Evolutionary conservation across 306 rosid genomes (phyloP).

Genomic region (Crataegus laevigata): DNA sequence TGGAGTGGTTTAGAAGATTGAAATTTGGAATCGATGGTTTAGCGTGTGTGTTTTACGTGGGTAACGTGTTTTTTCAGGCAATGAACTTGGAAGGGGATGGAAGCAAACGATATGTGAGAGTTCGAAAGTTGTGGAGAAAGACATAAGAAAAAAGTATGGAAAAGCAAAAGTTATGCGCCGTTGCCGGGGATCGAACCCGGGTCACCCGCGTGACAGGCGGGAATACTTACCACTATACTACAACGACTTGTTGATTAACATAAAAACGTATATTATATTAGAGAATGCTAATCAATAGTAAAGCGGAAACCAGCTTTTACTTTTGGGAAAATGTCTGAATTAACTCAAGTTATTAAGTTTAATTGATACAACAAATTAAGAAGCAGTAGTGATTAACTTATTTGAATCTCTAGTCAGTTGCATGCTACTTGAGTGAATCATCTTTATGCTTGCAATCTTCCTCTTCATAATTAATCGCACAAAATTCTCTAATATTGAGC

Average conservation of each 20-base stretch:
- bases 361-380: no score
- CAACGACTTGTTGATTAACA: constrained; percentile 14
- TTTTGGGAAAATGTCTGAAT: not conserved
- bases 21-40: constrained; percentile 3
- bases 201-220: constrained; percentile 49
- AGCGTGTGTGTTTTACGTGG: constrained; percentile 13
- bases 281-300: not conserved
- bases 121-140: not conserved
- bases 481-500: no score
- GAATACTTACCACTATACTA: constrained; percentile 51
- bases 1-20: constrained; percentile 24
- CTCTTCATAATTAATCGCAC: no score
- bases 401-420: no score
- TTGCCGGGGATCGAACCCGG: constrained; percentile 75
- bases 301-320: not conserved
- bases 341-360: no score
- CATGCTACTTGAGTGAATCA: no score
- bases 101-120: not conserved
- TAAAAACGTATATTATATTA: fast-evolving
- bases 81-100: not conserved
- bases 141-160: not conserved
- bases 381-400: no score
- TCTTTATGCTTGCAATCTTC: no score
- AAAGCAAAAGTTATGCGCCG: constrained; percentile 1
- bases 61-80: constrained; percentile 16